Conservation (phyloP, 2,329 filamentous ascomycete species). For the Furcasterigmium furcatum region DNA sequence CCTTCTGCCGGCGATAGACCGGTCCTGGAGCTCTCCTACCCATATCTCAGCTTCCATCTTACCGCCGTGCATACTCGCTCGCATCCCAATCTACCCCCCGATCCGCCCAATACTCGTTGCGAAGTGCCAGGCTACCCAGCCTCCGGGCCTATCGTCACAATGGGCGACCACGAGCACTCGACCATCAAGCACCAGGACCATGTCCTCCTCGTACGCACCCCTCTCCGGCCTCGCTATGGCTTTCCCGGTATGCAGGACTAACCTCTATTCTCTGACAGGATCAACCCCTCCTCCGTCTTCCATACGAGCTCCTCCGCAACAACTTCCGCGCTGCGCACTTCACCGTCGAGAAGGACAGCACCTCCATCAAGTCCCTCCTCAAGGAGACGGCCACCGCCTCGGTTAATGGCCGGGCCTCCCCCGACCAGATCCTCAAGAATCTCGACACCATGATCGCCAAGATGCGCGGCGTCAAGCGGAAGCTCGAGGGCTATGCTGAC, state of each 20-base stretch:
- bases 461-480: slow-evolving; percentile 85
- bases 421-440: slow-evolving; percentile 71
- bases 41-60: no score
- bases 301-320: slow-evolving; percentile 87
- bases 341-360: slow-evolving; percentile 69
- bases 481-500: slow-evolving; percentile 71
- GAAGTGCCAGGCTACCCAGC: no score
- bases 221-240: no score
- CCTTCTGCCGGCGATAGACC: no score
- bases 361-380: slow-evolving; percentile 57
- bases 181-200: slow-evolving; percentile 74
- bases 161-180: slow-evolving; percentile 60
- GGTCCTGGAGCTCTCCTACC: neutral
- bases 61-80: no score
- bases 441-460: slow-evolving; percentile 82
- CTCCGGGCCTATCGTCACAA: slow-evolving; percentile 28
- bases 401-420: slow-evolving; percentile 56
- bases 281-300: slow-evolving; percentile 88
- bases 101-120: no score
- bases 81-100: no score
- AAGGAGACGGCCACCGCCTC: slow-evolving; percentile 65
- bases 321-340: slow-evolving; percentile 88
- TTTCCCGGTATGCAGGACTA: slow-evolving; percentile 2
- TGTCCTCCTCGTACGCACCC: slow-evolving; percentile 61
- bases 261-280: slow-evolving; percentile 55